These are phyloP conservation scores for Kregervanrija fluxuum DNA, from an alignment of 805 yeast species.

Conservation along the genomic window DNA sequence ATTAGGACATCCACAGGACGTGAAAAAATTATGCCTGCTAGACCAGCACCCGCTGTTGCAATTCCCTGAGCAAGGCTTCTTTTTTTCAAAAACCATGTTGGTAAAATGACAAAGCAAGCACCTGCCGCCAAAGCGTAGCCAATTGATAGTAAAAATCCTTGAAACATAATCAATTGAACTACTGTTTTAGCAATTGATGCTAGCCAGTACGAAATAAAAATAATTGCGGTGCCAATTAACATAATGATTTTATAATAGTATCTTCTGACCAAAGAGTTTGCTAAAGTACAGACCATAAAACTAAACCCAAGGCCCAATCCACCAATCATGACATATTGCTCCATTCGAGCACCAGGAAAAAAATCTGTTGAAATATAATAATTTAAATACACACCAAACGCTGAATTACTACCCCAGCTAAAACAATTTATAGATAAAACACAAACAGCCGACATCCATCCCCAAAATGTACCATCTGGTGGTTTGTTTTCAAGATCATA, in stretches of 20 bases:
- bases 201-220: slow-evolving; percentile 34
- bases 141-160: slow-evolving; percentile 38
- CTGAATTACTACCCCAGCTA: slow-evolving; percentile 50
- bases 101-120: slow-evolving; percentile 29
- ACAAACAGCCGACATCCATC: slow-evolving; percentile 41
- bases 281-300: slow-evolving; percentile 54
- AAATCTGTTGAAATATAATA: slow-evolving; percentile 34
- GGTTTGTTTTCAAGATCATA: slow-evolving; percentile 25
- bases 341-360: slow-evolving; percentile 44
- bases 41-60: slow-evolving; percentile 43
- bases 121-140: slow-evolving; percentile 36
- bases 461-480: slow-evolving; percentile 39
- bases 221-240: slow-evolving; percentile 32
- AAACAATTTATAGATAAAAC: slow-evolving; percentile 27
- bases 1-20: slow-evolving; percentile 36
- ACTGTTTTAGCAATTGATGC: slow-evolving; percentile 37
- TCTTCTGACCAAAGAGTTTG: slow-evolving; percentile 37
- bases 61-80: slow-evolving; percentile 43
- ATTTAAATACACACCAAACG: slow-evolving; percentile 47
- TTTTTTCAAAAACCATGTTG: slow-evolving; percentile 42
- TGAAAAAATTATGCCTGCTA: slow-evolving; percentile 44
- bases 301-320: slow-evolving; percentile 49
- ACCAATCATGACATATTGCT: slow-evolving; percentile 50
- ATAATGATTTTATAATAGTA: slow-evolving; percentile 45
- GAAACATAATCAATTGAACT: slow-evolving; percentile 41